Evolutionary conservation across 1,139 yeast species (phyloP).

Genomic region (Geotrichum histeridarum): DNA sequence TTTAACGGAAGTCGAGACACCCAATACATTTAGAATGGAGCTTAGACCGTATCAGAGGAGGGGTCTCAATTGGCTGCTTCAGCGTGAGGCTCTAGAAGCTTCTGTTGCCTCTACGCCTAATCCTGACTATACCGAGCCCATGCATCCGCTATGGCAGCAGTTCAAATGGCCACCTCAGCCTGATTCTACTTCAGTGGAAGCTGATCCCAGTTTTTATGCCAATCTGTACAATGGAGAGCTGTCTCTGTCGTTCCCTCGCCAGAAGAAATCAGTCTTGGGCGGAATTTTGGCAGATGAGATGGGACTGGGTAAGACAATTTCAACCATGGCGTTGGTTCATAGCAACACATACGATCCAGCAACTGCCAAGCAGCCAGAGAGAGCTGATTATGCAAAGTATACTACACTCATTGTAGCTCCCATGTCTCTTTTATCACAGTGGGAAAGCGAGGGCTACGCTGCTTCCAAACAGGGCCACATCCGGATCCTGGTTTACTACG

Average conservation of each 20-base stretch:
- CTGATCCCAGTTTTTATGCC: constrained; percentile 51
- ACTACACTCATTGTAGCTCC: constrained; percentile 85
- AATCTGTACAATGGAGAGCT: constrained; percentile 82
- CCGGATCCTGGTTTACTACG: constrained; percentile 57
- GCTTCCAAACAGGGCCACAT: constrained; percentile 39
- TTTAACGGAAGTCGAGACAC: constrained; percentile 65
- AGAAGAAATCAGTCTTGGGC: constrained; percentile 55
- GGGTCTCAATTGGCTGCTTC: constrained; percentile 80
- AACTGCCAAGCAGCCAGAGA: constrained; percentile 18
- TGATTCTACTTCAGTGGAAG: constrained; percentile 1
- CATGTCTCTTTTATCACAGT: constrained; percentile 82
- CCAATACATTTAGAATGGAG: constrained; percentile 49
- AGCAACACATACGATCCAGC: constrained; percentile 33
- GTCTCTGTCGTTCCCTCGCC: constrained; percentile 57
- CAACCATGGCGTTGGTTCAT: constrained; percentile 68
- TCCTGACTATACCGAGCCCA: constrained; percentile 43
- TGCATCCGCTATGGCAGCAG: constrained; percentile 85
- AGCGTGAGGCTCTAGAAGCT: constrained; percentile 45
- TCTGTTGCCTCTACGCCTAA: constrained; percentile 41
- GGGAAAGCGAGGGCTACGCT: constrained; percentile 74
- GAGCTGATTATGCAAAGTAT: constrained; percentile 51
- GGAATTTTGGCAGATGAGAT: constrained; percentile 96
- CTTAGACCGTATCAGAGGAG: constrained; percentile 72
- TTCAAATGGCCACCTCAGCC: constrained; percentile 64
- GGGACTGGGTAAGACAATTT: constrained; percentile 93